phyloP scores from a whole-genome alignment of 1,284 basidiomycete genomes.

The Melampsora americana region DNA sequence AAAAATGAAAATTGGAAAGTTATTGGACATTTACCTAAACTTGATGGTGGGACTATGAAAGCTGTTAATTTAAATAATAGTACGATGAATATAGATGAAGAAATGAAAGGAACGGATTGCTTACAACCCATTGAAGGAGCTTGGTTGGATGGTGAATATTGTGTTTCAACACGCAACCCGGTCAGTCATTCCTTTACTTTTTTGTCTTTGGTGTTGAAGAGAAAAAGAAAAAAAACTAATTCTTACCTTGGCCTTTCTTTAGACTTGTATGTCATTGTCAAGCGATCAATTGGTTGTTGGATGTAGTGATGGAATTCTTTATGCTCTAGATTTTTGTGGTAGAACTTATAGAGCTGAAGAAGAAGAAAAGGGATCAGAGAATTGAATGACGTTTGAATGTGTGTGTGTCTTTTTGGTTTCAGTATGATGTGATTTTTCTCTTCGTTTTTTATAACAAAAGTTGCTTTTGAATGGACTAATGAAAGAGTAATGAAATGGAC shows the following conservation, averaged over 20 bases:
- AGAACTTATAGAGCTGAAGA: conserved; percentile 3
- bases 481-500: too few species aligned
- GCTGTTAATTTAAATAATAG: background rate
- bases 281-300: conserved; percentile 41
- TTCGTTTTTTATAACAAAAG: too few species aligned
- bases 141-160: conserved; percentile 29
- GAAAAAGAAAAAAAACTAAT: background rate
- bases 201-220: background rate
- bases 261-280: conserved; percentile 43
- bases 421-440: too few species aligned
- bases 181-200: background rate
- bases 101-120: background rate
- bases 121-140: conserved; percentile 41
- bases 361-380: background rate
- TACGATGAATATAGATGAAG: background rate
- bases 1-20: too few species aligned
- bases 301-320: conserved; percentile 34
- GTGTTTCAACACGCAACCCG: conserved; percentile 29
- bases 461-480: too few species aligned
- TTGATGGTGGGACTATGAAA: background rate
- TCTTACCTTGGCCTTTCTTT: background rate
- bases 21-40: conserved; percentile 37
- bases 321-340: conserved; percentile 41
- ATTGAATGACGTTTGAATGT: too few species aligned
- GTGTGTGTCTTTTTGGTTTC: too few species aligned